Evolutionary conservation across 1,284 basidiomycete genomes (phyloP).

Genomic region (Singerocomus inundabilis): DNA sequence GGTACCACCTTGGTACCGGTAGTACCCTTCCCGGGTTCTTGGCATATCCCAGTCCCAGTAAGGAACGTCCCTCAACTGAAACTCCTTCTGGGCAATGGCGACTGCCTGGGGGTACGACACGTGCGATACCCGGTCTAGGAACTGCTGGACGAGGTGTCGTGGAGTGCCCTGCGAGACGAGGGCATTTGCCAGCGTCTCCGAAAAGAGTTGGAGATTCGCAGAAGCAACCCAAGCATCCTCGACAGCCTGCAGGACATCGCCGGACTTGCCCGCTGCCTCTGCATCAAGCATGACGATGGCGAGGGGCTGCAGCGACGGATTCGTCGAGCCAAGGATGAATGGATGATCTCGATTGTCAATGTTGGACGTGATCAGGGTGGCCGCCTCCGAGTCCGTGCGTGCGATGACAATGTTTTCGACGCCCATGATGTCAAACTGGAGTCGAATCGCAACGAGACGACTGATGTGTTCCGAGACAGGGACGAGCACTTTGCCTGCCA

Average conservation of each 20-base stretch:
- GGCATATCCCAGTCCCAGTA: constrained; percentile 96
- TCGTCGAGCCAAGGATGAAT: constrained; percentile 93
- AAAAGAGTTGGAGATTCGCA: constrained; percentile 82
- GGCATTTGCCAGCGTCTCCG: constrained; percentile 71
- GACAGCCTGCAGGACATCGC: constrained; percentile 77
- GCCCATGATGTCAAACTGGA: constrained; percentile 64
- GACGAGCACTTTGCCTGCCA: constrained; percentile 82
- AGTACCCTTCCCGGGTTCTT: constrained; percentile 93
- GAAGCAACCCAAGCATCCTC: constrained; percentile 85
- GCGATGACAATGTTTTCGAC: constrained; percentile 72
- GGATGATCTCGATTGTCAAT: constrained; percentile 96
- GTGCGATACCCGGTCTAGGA: constrained; percentile 60
- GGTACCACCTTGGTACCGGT: constrained; percentile 96
- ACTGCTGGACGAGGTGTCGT: constrained; percentile 49
- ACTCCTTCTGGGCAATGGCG: constrained; percentile 76
- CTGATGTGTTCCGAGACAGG: constrained; percentile 77
- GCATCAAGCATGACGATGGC: constrained; percentile 84
- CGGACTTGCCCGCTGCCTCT: constrained; percentile 77
- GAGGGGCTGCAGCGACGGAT: constrained; percentile 66
- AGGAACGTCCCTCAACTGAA: constrained; percentile 70
- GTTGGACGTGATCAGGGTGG: constrained; percentile 95
- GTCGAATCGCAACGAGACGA: constrained; percentile 73
- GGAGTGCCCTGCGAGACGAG: constrained; percentile 64
- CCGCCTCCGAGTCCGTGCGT: constrained; percentile 87
- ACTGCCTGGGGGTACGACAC: constrained; percentile 72